Conservation (phyloP, 2,329 filamentous ascomycete genomes). For the Fusarium ramigenum region DNA sequence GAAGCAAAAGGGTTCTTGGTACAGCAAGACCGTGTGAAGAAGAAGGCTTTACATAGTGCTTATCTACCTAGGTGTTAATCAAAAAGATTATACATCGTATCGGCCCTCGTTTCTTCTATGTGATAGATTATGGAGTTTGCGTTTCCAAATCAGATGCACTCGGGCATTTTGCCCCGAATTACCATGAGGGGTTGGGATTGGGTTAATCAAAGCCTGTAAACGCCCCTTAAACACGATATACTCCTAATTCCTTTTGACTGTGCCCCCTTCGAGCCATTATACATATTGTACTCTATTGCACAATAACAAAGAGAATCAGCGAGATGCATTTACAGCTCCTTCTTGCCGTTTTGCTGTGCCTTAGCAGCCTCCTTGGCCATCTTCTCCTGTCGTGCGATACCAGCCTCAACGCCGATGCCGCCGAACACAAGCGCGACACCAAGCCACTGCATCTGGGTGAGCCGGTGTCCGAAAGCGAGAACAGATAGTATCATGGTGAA, state of each 20-base stretch:
- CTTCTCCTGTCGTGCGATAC: conserved; percentile 85
- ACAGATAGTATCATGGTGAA: conserved; percentile 98
- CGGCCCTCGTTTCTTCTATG: not conserved
- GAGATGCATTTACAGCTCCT: conserved; percentile 38
- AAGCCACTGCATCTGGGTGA: conserved; percentile 91
- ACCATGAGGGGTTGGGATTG: not conserved
- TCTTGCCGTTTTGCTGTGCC: conserved; percentile 44
- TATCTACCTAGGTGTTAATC: conserved; percentile 20
- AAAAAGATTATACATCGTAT: conserved; percentile 9
- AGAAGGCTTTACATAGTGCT: not conserved
- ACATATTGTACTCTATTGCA: not conserved
- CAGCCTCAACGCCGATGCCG: conserved; percentile 89
- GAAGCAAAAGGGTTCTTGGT: conserved; percentile 27
- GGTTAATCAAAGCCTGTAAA: not conserved
- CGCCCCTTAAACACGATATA: not conserved
- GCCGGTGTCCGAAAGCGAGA: conserved; percentile 88
- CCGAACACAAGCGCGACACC: conserved; percentile 94
- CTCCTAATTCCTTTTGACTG: not conserved
- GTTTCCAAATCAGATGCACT: not conserved
- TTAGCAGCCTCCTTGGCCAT: conserved; percentile 77
- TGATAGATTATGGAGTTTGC: not conserved
- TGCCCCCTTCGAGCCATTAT: not conserved
- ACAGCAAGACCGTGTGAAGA: conserved; percentile 10
- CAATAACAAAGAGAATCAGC: not conserved
- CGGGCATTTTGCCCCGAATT: not conserved